Evolutionary conservation across 139 green algal species (phyloP).

Genomic region (Nannochloris sp.): DNA sequence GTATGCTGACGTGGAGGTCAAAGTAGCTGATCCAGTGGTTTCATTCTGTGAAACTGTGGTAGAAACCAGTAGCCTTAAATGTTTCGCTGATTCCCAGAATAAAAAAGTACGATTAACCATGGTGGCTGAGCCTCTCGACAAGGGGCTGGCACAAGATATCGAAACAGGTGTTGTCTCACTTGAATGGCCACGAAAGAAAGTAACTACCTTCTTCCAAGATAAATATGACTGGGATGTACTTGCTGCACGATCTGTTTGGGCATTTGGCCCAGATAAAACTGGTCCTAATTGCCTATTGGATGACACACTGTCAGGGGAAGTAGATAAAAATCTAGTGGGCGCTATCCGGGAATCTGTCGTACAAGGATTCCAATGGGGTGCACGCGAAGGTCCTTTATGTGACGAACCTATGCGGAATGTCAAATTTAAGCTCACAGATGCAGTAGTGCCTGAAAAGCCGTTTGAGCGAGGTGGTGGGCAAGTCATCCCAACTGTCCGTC

Average conservation of each 20-base stretch:
- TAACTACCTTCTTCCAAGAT: slow-evolving; percentile 72
- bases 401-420: slow-evolving; percentile 97
- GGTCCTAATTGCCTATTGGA: slow-evolving; percentile 93
- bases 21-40: slow-evolving; percentile 88
- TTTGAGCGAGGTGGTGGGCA: slow-evolving; percentile 86
- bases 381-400: slow-evolving; percentile 91
- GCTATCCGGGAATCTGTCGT: slow-evolving; percentile 78
- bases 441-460: slow-evolving; percentile 52
- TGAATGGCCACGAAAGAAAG: slow-evolving; percentile 57
- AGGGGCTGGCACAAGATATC: slow-evolving; percentile 85
- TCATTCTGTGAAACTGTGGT: slow-evolving; percentile 96
- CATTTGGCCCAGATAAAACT: slow-evolving; percentile 84
- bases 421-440: slow-evolving; percentile 91
- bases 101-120: slow-evolving; percentile 90
- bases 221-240: slow-evolving; percentile 97
- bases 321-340: slow-evolving; percentile 84
- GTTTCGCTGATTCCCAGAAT: slow-evolving; percentile 96
- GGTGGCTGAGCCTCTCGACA: slow-evolving; percentile 93
- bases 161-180: slow-evolving; percentile 65
- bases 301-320: slow-evolving; percentile 85
- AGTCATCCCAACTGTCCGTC: slow-evolving; percentile 69
- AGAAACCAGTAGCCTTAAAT: slow-evolving; percentile 90
- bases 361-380: slow-evolving; percentile 97
- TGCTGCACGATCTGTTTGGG: slow-evolving; percentile 87
- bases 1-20: slow-evolving; percentile 90